phyloP scores from a whole-genome alignment of 1,284 basidiomycete genomes.

The Trichosporon sp. region DNA sequence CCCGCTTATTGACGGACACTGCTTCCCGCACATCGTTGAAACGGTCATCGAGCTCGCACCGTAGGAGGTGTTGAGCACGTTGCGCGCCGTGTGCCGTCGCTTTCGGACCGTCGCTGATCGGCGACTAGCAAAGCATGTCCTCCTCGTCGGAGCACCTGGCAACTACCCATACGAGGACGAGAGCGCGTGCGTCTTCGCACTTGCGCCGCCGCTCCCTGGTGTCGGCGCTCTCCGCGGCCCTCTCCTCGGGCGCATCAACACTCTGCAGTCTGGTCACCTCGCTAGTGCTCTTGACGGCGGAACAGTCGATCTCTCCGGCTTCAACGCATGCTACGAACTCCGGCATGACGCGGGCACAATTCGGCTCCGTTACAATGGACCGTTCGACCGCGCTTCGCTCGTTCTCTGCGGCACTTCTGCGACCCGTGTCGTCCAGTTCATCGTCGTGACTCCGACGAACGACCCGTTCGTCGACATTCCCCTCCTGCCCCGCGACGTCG shows the following conservation, averaged over 20 bases:
- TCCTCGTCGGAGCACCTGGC: neutral
- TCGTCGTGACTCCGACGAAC: neutral
- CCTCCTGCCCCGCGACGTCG: neutral
- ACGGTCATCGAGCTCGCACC: constrained; percentile 14
- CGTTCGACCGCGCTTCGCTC: neutral
- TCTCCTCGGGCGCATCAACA: neutral
- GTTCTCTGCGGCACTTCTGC: neutral
- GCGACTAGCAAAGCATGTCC: constrained; percentile 8
- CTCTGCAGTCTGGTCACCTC: neutral
- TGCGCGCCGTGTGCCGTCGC: constrained; percentile 15
- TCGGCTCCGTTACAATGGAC: neutral
- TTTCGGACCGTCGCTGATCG: constrained; percentile 1
- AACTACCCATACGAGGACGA: neutral
- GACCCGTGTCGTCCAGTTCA: neutral
- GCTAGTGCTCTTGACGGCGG: neutral
- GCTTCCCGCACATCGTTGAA: constrained; percentile 17
- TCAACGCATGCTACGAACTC: neutral
- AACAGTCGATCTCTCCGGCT: neutral
- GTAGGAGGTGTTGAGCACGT: neutral
- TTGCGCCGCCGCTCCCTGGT: neutral
- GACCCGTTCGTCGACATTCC: constrained; percentile 6
- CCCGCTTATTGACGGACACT: constrained; percentile 5
- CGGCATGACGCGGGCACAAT: neutral
- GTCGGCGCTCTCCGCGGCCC: neutral
- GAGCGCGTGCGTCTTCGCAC: neutral